Evolutionary conservation across 75 land plant species (phyloP).

Genomic region (Cunninghamia lanceolata): DNA sequence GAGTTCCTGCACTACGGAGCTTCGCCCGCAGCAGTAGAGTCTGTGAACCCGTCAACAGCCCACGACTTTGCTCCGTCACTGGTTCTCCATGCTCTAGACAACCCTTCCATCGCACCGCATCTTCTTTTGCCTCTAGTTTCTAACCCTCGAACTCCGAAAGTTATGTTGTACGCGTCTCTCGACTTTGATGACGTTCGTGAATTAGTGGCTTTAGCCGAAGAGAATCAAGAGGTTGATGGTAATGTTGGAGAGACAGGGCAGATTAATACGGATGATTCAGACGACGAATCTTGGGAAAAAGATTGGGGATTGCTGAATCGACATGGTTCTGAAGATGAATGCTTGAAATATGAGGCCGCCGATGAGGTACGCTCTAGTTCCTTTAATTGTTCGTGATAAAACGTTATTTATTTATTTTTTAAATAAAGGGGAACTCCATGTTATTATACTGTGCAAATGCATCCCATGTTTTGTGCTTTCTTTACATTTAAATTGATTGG

Average conservation of each 20-base stretch:
- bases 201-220: neutral
- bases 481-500: neutral
- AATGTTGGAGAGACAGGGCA: neutral
- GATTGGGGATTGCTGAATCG: conserved; percentile 17
- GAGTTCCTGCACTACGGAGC: conserved; percentile 21
- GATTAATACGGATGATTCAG: conserved; percentile 3
- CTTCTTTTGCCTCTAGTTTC: conserved; percentile 26
- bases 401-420: neutral
- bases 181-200: conserved; percentile 28
- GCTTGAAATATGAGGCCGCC: conserved; percentile 30
- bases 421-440: neutral
- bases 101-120: conserved; percentile 8
- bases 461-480: neutral
- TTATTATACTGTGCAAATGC: neutral
- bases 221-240: neutral
- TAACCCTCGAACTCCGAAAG: conserved; percentile 27
- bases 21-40: conserved; percentile 6
- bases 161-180: conserved; percentile 28
- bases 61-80: conserved; percentile 28
- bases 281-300: neutral
- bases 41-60: conserved; percentile 8
- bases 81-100: conserved; percentile 26
- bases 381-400: neutral
- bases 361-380: conserved; percentile 20
- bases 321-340: conserved; percentile 19